A percentile compares a stretch with the other conserved stretches of the same genome.
phyloP scores from a whole-genome alignment of 345 rosid species.

The Lepidium africanum region DNA sequence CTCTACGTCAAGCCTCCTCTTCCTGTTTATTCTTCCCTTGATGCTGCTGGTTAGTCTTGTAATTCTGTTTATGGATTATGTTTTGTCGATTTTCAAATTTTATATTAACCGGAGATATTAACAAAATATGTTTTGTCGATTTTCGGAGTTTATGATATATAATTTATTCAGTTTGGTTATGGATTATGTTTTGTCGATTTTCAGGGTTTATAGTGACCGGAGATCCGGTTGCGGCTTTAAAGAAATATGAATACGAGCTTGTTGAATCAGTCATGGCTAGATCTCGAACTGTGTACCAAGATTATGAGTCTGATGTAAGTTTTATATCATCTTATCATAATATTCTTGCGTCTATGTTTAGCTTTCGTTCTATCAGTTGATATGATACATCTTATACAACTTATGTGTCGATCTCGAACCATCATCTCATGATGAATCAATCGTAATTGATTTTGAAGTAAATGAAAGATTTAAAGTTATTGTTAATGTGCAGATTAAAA shows the following conservation, averaged over 20 bases:
- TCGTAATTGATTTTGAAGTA: too few species aligned
- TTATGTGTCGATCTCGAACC: too few species aligned
- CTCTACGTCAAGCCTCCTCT: constrained; percentile 83
- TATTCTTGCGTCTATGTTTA: too few species aligned
- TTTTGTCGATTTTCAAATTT: background rate
- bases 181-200: background rate
- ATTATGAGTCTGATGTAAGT: constrained; percentile 17
- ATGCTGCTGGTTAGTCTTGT: constrained; percentile 46
- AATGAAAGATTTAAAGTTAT: constrained; percentile 35
- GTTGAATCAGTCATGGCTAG: constrained; percentile 67
- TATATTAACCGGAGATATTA: background rate
- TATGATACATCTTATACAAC: too few species aligned
- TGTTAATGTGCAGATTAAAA: constrained; percentile 42
- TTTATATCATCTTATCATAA: too few species aligned
- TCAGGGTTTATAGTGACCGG: constrained; percentile 47
- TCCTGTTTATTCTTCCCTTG: constrained; percentile 52
- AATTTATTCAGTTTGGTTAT: background rate
- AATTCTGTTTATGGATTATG: background rate
- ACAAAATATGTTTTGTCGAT: background rate
- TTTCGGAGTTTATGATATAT: too few species aligned
- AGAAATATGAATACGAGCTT: constrained; percentile 42
- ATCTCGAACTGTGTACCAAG: constrained; percentile 54
- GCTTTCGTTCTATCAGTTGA: too few species aligned
- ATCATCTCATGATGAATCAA: too few species aligned
- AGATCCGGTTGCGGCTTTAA: constrained; percentile 40